These are phyloP conservation scores for Aspergillus nomiae DNA, from an alignment of 2,329 filamentous ascomycete species.

Conservation along the genomic window DNA sequence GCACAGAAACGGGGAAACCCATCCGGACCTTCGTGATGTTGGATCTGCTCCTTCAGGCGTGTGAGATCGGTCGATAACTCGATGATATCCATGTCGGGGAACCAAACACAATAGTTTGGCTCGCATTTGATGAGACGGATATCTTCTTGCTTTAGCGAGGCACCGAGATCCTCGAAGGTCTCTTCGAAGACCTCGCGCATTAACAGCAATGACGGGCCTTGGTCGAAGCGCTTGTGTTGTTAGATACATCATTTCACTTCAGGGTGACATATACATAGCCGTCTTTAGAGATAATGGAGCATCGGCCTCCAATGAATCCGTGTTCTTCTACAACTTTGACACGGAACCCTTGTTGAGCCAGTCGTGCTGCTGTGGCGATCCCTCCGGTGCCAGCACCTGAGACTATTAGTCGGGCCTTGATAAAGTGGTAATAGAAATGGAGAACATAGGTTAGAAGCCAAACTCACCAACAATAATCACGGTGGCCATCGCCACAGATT, in stretches of 20 bases:
- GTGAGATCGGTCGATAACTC: background rate
- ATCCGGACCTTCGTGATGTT: background rate
- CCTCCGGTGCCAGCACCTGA: background rate
- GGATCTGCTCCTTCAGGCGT: background rate
- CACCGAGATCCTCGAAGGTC: background rate
- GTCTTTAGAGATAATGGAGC: background rate
- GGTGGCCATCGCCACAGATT: background rate
- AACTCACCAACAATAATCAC: background rate
- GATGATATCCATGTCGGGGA: background rate
- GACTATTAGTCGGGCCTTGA: background rate
- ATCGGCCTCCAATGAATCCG: background rate
- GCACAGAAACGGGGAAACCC: background rate
- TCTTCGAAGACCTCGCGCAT: conserved; percentile 1
- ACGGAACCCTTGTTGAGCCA: background rate
- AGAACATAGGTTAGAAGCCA: background rate
- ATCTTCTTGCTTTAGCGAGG: background rate
- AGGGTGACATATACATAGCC: background rate
- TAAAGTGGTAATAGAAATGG: background rate
- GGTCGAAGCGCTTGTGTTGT: background rate
- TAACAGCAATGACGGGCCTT: background rate
- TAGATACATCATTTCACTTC: background rate
- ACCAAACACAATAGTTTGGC: background rate
- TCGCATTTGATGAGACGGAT: background rate
- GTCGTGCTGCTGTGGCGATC: background rate
- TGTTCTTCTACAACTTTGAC: background rate